Evolutionary conservation across 129 eudicot genomes (phyloP).

Genomic region (Flaveria brownii): DNA sequence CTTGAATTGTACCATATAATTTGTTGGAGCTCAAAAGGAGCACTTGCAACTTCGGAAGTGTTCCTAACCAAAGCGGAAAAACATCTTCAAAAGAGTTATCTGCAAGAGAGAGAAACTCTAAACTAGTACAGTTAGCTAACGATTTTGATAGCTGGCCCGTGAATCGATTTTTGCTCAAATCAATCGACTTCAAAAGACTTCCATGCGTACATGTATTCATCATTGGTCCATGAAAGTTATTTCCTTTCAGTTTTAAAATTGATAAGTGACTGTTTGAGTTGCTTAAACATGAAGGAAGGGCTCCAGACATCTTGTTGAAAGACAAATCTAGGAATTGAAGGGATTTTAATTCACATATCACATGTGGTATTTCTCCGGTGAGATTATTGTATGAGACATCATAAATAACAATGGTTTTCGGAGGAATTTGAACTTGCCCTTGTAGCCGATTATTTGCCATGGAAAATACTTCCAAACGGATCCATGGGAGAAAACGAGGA

Average conservation of each 20-base stretch:
- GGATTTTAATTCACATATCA: conserved; percentile 9
- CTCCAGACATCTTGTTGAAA: conserved; percentile 19
- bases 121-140: background rate
- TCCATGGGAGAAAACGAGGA: too few relatives aligned
- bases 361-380: conserved; percentile 13
- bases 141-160: background rate
- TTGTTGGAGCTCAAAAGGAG: conserved; percentile 22
- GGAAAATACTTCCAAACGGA: too few relatives aligned
- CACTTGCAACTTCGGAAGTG: conserved; percentile 18
- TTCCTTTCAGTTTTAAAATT: background rate
- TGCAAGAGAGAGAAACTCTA: conserved; percentile 17
- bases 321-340: conserved; percentile 26
- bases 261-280: background rate
- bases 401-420: background rate
- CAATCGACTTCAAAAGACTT: conserved; percentile 9
- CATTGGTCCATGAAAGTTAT: conserved; percentile 21
- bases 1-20: conserved; percentile 12
- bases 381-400: background rate
- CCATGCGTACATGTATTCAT: background rate
- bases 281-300: conserved; percentile 20
- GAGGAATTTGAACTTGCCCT: background rate
- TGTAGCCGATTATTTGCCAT: background rate
- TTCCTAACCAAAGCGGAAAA: conserved; percentile 24
- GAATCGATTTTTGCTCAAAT: conserved; percentile 26
- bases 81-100: conserved; percentile 18